Base-by-base conservation (phyloP, 1,284 basidiomycete genomes). In the Fomes fomentarius region DNA sequence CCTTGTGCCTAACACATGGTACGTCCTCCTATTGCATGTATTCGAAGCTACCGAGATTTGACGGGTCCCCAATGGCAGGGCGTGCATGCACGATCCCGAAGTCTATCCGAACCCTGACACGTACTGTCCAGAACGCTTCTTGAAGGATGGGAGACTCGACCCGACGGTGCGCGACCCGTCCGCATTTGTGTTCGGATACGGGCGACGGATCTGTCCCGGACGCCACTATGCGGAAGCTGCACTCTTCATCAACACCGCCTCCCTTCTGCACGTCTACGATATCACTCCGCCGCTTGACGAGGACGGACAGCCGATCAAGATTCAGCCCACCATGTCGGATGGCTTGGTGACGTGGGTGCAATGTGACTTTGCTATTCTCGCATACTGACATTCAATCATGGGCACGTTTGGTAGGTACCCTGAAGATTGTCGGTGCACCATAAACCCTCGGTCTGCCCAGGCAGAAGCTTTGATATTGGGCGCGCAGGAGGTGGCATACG, bases 1-100 rank as follows among this genome's bases (percentile, higher is more conserved):
- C 10, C 26, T 65, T 30, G 46, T 66, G 5, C 49, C 59, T 1
- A 65, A 67, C 38, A 44, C 52, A 10, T 62, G 62, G 65, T 63
- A 26, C 25, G 58, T 48, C 1, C 6, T 7, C 5, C 15, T 28
- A 10, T 30, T 15, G 6, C 31, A 6, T 33, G 25, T 12, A 12
- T 30, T 14, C 1, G 37, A 6, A n/a, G 25, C 15, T 5, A 24
- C n/a, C 15, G 17, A 17, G 21, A 10, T 15, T 3, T 2, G 7
- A 6, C 25, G 4, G 44, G 28, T 11, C 14, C 6, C 34, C 35
- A 19, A 1, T 22, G 5, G n/a, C 66, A 62, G 60, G 57, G 41
- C 47, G 9, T 61, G 62, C 34, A 38, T 62, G 28, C 62, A 58
- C 34, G 58, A 65, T 40, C 54, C 60, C 3, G 48, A 41, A 26